Evolutionary conservation across 768 basidiomycete genomes (phyloP).

Genomic region (Sporobolomyces roseus): DNA sequence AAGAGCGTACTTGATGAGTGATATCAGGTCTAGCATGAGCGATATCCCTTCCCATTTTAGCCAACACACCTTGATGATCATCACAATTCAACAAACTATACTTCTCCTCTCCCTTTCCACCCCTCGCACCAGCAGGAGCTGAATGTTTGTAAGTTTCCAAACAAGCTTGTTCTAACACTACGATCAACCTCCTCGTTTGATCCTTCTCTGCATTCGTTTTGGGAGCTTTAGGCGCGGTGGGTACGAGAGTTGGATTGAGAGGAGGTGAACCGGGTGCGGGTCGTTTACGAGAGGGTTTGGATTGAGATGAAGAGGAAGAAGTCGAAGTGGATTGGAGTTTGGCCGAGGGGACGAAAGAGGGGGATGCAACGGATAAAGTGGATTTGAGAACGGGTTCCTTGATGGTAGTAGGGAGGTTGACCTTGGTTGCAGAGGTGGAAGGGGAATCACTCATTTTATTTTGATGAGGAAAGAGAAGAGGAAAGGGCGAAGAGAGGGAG

Average conservation of each 20-base stretch:
- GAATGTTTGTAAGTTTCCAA: constrained; percentile 84
- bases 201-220: constrained; percentile 52
- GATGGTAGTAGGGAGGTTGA: neutral
- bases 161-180: constrained; percentile 89
- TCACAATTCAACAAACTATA: constrained; percentile 97
- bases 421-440: neutral
- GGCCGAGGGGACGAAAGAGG: constrained; percentile 33
- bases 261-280: constrained; percentile 39
- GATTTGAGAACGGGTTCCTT: neutral
- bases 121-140: constrained; percentile 58
- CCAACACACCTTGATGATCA: constrained; percentile 92
- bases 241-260: constrained; percentile 43
- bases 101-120: constrained; percentile 70
- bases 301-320: neutral
- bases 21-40: constrained; percentile 99
- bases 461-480: too few relatives aligned
- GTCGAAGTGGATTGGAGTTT: neutral
- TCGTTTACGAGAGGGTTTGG: constrained; percentile 38
- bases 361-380: constrained; percentile 28
- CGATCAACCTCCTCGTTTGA: constrained; percentile 65
- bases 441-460: neutral
- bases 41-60: constrained; percentile 95
- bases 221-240: constrained; percentile 41
- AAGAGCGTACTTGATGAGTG: constrained; percentile 77
- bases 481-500: too few relatives aligned